Base-by-base conservation (phyloP, 257 asterid species). In the Linderniella brevidens region DNA sequence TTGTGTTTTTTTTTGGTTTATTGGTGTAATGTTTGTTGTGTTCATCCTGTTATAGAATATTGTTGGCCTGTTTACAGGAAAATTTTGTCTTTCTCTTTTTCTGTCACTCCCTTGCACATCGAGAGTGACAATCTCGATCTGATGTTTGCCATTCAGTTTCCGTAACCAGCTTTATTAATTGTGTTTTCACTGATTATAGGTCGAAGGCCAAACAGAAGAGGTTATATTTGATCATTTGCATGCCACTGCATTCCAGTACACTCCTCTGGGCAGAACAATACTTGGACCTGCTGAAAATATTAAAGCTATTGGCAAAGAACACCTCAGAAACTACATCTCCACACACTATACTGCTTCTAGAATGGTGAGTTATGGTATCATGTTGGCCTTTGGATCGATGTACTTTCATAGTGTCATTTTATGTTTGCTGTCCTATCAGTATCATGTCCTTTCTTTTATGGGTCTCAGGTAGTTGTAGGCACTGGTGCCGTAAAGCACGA, bases 211-310 rank as follows among this genome's bases (percentile, higher is more conserved):
- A 56, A 68, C 75, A 8, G 90, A 79, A 64, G 96, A 86, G 64
- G 94, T 86, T 54, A 74, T 86, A 57, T 86, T 86, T 54, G 96
- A 86, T 60, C 96, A 86, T 49, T 60, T 86, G 20, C 96, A 86
- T 60, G 78, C 94, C 40, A 78, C 94, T 67, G 96, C 96, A 47
- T 86, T 78, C 78, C 96, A 82, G 68, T 69, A 78, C 54, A 60
- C 94, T 0, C 88, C 96, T 45, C 67, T 86, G 47, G 94, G 92
- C 25, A 68, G 94, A 72, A 79, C 92, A 48, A 81, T 86, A 38
- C 92, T 86, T 11, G 96, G 96, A 36, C 86, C 94, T 58, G 92
- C 94, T 52, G 68, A 69, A 37, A 86, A 86, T 68, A 63, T 86
- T 46, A 68, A 43, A 70, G 59, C 54, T 44, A 86, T 86, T 48